Evolutionary conservation across 2,329 filamentous ascomycete genomes (phyloP).

Genomic region (Fusarium tupiense): DNA sequence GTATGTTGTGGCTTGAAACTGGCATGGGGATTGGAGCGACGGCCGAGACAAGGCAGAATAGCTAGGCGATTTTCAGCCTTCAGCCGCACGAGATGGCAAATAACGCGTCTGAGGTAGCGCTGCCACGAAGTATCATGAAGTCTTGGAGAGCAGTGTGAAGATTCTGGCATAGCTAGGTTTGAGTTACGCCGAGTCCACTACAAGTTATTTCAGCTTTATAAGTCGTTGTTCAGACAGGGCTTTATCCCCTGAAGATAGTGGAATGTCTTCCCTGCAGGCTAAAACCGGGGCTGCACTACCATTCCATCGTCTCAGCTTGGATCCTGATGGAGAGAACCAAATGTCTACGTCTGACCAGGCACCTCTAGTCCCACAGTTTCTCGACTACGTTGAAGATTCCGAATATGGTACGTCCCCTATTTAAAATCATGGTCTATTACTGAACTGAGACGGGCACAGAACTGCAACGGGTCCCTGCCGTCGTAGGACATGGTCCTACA

Average conservation of each 20-base stretch:
- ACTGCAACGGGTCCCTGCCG: neutral
- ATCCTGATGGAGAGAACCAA: neutral
- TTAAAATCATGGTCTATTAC: fast-evolving
- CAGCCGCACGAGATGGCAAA: neutral
- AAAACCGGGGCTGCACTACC: neutral
- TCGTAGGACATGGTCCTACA: neutral
- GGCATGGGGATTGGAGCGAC: fast-evolving
- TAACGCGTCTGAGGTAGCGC: neutral
- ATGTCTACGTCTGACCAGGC: neutral
- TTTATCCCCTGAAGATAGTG: neutral
- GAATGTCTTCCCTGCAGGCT: neutral
- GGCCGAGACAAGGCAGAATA: neutral
- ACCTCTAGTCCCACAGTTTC: neutral
- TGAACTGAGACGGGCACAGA: neutral
- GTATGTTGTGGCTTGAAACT: neutral
- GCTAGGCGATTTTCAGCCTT: neutral
- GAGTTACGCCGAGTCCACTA: fast-evolving
- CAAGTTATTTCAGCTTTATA: fast-evolving
- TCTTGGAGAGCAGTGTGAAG: neutral
- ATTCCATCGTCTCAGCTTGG: neutral
- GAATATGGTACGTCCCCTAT: neutral
- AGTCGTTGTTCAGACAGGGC: too few relatives aligned
- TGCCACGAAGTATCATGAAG: fast-evolving
- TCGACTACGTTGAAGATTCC: fast-evolving
- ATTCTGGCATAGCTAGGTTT: too few relatives aligned